A percentile compares a stretch with the other conserved stretches of the same genome.
Conservation (phyloP, 495 filamentous ascomycete species). For the Xylaria scruposa region DNA sequence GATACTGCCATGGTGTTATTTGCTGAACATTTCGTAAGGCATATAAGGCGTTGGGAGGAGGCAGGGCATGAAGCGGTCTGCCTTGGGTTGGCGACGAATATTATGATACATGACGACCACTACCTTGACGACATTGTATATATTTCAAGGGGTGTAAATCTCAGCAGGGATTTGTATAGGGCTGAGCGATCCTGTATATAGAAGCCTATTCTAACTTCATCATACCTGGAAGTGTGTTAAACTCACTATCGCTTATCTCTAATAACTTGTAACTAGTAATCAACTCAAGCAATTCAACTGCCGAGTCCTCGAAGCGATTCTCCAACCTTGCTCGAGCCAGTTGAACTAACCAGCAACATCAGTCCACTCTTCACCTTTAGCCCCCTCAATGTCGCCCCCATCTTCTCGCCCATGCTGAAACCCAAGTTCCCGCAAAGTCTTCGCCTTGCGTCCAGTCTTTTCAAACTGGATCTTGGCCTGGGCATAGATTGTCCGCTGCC, state of each 20-base stretch:
- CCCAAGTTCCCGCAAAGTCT: slow-evolving; percentile 51
- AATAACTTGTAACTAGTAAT: not conserved
- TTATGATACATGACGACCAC: not conserved
- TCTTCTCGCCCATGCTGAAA: slow-evolving; percentile 41
- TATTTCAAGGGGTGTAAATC: not conserved
- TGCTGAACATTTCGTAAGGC: not conserved
- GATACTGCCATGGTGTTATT: not conserved
- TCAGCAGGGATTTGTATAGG: not conserved
- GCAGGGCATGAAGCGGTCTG: not conserved
- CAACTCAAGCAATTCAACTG: not conserved
- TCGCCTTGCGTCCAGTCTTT: slow-evolving; percentile 48
- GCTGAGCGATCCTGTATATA: not conserved
- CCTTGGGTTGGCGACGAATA: not conserved
- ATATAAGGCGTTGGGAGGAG: slow-evolving; percentile 9
- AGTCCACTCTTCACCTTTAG: slow-evolving; percentile 12
- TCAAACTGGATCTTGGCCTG: slow-evolving; percentile 56
- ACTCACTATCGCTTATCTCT: not conserved
- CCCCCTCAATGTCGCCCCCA: slow-evolving; percentile 7
- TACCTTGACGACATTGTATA: slow-evolving; percentile 7
- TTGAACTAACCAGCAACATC: not conserved
- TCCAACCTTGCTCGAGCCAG: not conserved
- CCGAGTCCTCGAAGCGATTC: not conserved
- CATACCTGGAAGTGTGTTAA: not conserved
- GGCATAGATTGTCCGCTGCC: slow-evolving; percentile 56
- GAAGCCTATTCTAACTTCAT: not conserved